These are phyloP conservation scores for Stenogyne calaminthoides DNA, from an alignment of 305 asterid species.

Conservation along the genomic window DNA sequence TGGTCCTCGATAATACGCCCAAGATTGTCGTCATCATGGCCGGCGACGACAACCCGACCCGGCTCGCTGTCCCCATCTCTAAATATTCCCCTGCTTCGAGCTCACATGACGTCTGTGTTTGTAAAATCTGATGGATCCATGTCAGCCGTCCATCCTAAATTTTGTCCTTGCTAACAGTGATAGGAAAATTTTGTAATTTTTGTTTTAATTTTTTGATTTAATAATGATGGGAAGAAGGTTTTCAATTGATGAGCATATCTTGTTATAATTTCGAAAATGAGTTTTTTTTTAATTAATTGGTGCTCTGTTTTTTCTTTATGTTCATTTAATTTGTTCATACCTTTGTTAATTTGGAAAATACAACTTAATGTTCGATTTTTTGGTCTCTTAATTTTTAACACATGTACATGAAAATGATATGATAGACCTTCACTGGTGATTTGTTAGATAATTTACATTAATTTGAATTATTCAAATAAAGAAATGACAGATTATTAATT, in stretches of 20 bases:
- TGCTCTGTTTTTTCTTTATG: background rate
- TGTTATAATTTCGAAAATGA: conserved; percentile 1
- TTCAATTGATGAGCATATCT: background rate
- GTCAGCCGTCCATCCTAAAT: background rate
- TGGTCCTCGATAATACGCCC: conserved; percentile 38
- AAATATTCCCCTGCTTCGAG: conserved; percentile 23
- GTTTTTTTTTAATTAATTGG: conserved; percentile 3
- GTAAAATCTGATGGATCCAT: conserved; percentile 28
- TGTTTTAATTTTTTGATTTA: background rate
- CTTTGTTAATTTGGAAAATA: background rate
- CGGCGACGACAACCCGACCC: conserved; percentile 75
- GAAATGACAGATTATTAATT: background rate
- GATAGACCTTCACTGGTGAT: too few species aligned
- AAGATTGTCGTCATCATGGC: conserved; percentile 79
- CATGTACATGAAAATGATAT: too few species aligned
- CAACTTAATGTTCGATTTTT: background rate
- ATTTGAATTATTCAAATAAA: background rate
- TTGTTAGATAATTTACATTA: too few species aligned
- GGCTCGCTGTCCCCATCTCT: conserved; percentile 60
- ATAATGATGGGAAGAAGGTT: background rate
- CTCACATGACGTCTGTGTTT: background rate
- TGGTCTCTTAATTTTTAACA: too few species aligned
- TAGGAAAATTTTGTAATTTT: background rate
- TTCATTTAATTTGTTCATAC: background rate
- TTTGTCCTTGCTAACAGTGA: conserved; percentile 16